Conservation (phyloP, 2,329 filamentous ascomycete species). For the Penicillium concentricum region DNA sequence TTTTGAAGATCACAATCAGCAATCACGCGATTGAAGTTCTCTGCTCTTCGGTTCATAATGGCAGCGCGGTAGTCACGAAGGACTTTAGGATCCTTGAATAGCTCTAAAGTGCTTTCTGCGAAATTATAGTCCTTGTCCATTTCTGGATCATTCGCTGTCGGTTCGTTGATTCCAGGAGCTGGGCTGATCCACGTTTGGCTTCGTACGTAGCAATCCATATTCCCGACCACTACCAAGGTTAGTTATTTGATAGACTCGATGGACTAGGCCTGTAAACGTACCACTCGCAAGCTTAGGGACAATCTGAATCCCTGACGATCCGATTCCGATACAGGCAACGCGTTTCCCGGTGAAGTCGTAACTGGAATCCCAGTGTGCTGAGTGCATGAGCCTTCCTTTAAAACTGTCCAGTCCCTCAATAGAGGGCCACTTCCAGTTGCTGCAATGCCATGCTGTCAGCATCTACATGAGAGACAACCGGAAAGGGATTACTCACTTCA, state of each 20-base stretch:
- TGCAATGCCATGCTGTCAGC: slow-evolving; percentile 6
- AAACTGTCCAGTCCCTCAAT: slow-evolving; percentile 29
- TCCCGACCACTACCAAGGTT: neutral
- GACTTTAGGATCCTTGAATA: neutral
- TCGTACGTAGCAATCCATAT: slow-evolving; percentile 15
- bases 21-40: neutral
- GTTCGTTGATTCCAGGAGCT: neutral
- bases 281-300: neutral
- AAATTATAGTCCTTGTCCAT: slow-evolving; percentile 1
- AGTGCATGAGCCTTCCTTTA: slow-evolving; percentile 38
- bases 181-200: slow-evolving; percentile 5
- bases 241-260: neutral
- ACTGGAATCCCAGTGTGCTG: slow-evolving; percentile 38
- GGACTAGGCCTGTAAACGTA: neutral
- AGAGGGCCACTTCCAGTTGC: slow-evolving; percentile 23
- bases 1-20: neutral
- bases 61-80: neutral
- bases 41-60: neutral
- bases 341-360: slow-evolving; percentile 24
- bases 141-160: neutral
- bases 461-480: too few species aligned
- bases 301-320: slow-evolving; percentile 31
- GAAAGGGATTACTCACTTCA: neutral
- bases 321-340: slow-evolving; percentile 37
- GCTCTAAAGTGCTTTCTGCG: neutral